Evolutionary conservation across 257 asterid species (phyloP).

Genomic region (Rehmannia glutinosa): DNA sequence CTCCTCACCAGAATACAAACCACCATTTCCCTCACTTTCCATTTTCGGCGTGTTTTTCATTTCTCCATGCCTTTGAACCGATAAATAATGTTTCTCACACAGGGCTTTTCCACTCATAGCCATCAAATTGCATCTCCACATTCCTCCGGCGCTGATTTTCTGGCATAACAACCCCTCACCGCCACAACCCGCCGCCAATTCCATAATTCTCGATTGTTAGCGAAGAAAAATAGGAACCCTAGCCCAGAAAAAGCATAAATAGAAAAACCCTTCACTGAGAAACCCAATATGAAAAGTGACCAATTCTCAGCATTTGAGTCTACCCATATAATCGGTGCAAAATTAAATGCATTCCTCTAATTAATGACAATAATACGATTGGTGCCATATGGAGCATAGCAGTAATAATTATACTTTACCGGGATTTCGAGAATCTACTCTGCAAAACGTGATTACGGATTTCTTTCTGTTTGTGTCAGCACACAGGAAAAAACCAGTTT

Average conservation of each 20-base stretch:
- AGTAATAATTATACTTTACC: neutral
- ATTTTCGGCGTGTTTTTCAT: neutral
- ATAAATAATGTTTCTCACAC: constrained; percentile 22
- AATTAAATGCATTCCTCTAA: constrained; percentile 19
- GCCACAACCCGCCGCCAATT: constrained; percentile 10
- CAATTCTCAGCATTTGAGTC: neutral
- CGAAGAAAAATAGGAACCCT: neutral
- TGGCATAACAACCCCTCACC: constrained; percentile 23
- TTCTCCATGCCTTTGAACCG: neutral
- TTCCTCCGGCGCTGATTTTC: constrained; percentile 17
- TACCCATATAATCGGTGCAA: constrained; percentile 4
- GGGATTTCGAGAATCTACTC: neutral
- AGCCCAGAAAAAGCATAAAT: neutral
- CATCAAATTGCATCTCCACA: constrained; percentile 24
- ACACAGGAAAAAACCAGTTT: neutral
- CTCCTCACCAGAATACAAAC: neutral
- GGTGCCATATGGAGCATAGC: neutral
- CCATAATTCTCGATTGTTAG: constrained; percentile 18
- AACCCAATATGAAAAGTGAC: neutral
- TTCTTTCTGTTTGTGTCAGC: constrained; percentile 7
- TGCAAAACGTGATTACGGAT: neutral
- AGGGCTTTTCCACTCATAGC: constrained; percentile 28
- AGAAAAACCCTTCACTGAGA: neutral
- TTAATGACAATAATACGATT: neutral
- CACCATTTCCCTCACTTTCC: neutral